A percentile compares a stretch with the other conserved stretches of the same genome.
These are phyloP conservation scores for Raphanus sativus DNA, from an alignment of 345 rosid genomes.

Conservation along the genomic window DNA sequence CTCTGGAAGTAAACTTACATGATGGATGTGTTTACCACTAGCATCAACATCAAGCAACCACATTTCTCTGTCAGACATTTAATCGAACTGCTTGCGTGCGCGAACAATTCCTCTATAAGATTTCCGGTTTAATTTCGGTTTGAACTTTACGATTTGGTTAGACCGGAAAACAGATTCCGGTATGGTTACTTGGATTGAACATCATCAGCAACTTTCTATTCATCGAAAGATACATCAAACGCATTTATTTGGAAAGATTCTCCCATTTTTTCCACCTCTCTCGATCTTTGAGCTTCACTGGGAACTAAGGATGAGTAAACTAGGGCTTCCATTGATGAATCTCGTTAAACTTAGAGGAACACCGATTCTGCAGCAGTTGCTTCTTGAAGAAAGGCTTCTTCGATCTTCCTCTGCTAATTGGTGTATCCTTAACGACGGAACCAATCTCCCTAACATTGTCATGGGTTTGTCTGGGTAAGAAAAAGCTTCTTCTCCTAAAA, in stretches of 20 bases:
- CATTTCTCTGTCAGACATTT: conserved; percentile 52
- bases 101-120: not conserved
- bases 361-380: conserved; percentile 67
- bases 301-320: conserved; percentile 25
- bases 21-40: conserved; percentile 48
- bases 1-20: conserved; percentile 68
- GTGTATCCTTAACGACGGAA: conserved; percentile 83
- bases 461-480: conserved; percentile 85
- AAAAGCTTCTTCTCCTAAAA: not conserved
- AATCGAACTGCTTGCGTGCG: conserved; percentile 66
- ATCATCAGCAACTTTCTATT: not conserved
- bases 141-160: not conserved
- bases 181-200: not conserved
- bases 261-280: not conserved
- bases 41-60: conserved; percentile 64
- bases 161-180: not conserved
- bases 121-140: not conserved
- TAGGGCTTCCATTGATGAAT: conserved; percentile 67
- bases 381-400: conserved; percentile 69
- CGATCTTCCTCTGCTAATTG: conserved; percentile 67
- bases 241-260: not conserved
- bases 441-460: conserved; percentile 64
- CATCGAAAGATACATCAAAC: not conserved
- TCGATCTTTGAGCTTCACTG: not conserved
- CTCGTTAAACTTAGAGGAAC: conserved; percentile 57